Percentiles rank a stretch among this genome's conserved stretches.
These are phyloP conservation scores for Aspergillus sp. DNA, from an alignment of 2,329 filamentous ascomycete genomes.

Conservation along the genomic window DNA sequence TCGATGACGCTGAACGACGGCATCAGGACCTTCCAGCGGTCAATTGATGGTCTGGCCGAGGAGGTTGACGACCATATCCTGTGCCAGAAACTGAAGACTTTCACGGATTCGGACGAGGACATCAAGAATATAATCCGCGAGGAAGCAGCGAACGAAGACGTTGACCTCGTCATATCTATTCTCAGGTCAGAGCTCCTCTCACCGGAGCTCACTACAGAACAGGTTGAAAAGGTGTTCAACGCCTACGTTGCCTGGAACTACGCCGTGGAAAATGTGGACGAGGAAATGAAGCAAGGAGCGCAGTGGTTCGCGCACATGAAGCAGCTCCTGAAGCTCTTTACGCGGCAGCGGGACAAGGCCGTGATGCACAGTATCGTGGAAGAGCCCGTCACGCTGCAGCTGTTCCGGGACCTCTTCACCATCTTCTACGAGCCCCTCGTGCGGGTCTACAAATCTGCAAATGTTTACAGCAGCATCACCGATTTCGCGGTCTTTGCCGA, in stretches of 20 bases:
- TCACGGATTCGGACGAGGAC: constrained; percentile 64
- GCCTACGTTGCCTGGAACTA: constrained; percentile 94
- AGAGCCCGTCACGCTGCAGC: constrained; percentile 90
- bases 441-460: constrained; percentile 95
- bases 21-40: constrained; percentile 74
- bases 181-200: constrained; percentile 67
- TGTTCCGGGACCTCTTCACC: constrained; percentile 92
- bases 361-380: constrained; percentile 97
- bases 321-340: constrained; percentile 85
- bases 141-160: constrained; percentile 62
- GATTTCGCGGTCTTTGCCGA: constrained; percentile 91
- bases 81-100: constrained; percentile 70
- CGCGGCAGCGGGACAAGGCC: constrained; percentile 82
- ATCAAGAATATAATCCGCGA: constrained; percentile 64
- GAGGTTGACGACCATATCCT: constrained; percentile 78
- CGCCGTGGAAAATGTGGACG: constrained; percentile 78
- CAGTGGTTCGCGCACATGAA: constrained; percentile 92
- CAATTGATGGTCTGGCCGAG: constrained; percentile 64
- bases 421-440: constrained; percentile 98
- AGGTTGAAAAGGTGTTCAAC: constrained; percentile 81
- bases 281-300: constrained; percentile 78
- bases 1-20: constrained; percentile 84
- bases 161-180: constrained; percentile 79
- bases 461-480: constrained; percentile 94
- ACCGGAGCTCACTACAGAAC: constrained; percentile 60